Conservation (phyloP, 495 filamentous ascomycete genomes). For the Hypoxylon cercidicola region DNA sequence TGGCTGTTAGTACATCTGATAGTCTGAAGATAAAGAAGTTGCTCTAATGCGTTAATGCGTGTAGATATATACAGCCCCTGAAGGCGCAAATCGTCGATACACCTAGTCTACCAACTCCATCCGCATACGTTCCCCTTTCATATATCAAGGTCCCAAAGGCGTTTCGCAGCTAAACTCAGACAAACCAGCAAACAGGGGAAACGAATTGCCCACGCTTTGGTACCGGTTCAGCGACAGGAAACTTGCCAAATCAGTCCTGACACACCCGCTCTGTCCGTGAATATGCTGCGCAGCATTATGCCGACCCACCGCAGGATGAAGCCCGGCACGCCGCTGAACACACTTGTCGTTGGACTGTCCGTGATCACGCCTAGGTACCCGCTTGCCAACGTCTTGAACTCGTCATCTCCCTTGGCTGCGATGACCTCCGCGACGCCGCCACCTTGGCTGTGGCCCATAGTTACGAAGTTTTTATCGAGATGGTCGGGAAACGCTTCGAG, state of each 20-base stretch:
- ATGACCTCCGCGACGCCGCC: conserved; percentile 56
- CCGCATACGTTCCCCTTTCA: too few species aligned
- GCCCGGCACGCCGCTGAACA: conserved; percentile 36
- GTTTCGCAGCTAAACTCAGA: conserved; percentile 43
- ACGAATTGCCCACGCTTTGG: conserved; percentile 39
- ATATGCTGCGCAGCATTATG: conserved; percentile 23
- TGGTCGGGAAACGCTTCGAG: conserved; percentile 51
- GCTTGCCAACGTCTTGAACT: conserved; percentile 29
- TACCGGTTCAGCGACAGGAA: conserved; percentile 44
- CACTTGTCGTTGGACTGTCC: conserved; percentile 48
- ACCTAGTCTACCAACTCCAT: too few species aligned
- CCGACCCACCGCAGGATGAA: conserved; percentile 29
- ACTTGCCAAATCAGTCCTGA: conserved; percentile 40
- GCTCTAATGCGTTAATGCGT: too few species aligned
- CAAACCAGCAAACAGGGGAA: conserved; percentile 46
- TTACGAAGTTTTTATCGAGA: conserved; percentile 53
- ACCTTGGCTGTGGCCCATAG: conserved; percentile 62
- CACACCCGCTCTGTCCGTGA: conserved; percentile 18
- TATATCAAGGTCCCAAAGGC: conserved; percentile 40
- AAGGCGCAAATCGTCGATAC: too few species aligned
- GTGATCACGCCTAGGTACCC: conserved; percentile 59
- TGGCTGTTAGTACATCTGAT: too few species aligned
- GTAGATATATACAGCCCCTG: too few species aligned
- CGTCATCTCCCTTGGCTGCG: conserved; percentile 9
- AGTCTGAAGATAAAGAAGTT: too few species aligned